Percentiles rank a stretch among this genome's conserved stretches.
Conservation (phyloP, 2,329 filamentous ascomycete species). For the Penicillium sp. region DNA sequence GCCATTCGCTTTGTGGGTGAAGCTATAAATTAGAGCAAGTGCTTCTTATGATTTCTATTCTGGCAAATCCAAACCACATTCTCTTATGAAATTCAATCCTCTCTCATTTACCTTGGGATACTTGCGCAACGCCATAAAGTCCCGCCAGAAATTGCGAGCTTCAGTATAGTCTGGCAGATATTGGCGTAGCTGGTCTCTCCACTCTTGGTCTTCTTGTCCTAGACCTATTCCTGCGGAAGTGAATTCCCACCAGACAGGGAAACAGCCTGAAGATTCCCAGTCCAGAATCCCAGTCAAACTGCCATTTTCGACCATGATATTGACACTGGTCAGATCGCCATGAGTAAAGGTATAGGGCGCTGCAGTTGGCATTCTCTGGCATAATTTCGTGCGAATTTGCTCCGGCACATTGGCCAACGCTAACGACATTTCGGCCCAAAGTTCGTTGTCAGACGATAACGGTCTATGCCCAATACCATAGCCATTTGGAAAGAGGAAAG, state of each 20-base stretch:
- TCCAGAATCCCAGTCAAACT: constrained; percentile 36
- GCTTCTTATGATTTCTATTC: too few species aligned
- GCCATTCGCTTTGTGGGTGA: too few species aligned
- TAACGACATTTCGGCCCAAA: constrained; percentile 13
- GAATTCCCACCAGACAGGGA: constrained; percentile 35
- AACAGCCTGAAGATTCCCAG: constrained; percentile 37
- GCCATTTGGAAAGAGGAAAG: constrained; percentile 13
- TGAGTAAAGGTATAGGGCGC: constrained; percentile 37
- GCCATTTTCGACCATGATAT: constrained; percentile 39
- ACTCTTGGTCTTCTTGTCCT: constrained; percentile 7
- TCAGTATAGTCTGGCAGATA: not conserved
- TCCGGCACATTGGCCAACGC: constrained; percentile 10
- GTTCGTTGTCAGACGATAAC: constrained; percentile 12
- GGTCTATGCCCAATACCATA: constrained; percentile 5
- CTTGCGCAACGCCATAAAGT: not conserved
- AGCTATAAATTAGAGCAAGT: too few species aligned
- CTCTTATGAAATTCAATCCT: not conserved
- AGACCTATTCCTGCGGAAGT: constrained; percentile 2
- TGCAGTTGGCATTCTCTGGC: constrained; percentile 16
- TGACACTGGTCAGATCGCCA: constrained; percentile 33
- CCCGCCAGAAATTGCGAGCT: constrained; percentile 1
- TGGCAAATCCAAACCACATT: too few species aligned
- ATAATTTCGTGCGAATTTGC: constrained; percentile 8
- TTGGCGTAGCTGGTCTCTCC: constrained; percentile 10
- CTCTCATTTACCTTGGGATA: constrained; percentile 1